These are phyloP conservation scores for Lotus japonicus DNA, from an alignment of 306 rosid genomes.

Conservation along the genomic window DNA sequence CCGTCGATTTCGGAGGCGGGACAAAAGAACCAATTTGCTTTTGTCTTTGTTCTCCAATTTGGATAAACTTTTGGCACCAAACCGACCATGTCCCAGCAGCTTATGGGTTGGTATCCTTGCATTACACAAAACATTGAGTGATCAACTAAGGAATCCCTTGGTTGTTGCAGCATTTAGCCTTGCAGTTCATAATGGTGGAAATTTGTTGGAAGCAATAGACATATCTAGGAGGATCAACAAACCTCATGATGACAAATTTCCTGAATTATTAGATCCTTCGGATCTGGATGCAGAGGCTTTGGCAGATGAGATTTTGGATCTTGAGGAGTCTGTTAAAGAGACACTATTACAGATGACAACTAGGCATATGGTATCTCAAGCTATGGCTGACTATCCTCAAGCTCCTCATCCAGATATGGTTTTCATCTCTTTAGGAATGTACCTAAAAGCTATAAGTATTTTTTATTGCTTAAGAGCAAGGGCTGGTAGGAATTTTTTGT, in stretches of 20 bases:
- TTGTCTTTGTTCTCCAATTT: too few relatives aligned
- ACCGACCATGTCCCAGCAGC: too few relatives aligned
- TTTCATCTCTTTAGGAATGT: too few relatives aligned
- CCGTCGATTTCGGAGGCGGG: too few relatives aligned
- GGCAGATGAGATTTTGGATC: constrained; percentile 45
- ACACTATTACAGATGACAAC: too few relatives aligned
- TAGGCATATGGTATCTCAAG: too few relatives aligned
- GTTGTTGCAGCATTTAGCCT: constrained; percentile 82
- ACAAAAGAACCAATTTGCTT: too few relatives aligned
- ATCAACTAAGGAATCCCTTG: constrained; percentile 54
- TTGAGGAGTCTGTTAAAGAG: constrained; percentile 43
- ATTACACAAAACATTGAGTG: constrained; percentile 63
- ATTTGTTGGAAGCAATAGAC: constrained; percentile 54
- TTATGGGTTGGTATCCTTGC: constrained; percentile 72
- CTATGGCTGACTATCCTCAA: too few relatives aligned
- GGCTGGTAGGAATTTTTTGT: constrained; percentile 19
- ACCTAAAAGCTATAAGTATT: too few relatives aligned
- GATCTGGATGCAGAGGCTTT: constrained; percentile 33
- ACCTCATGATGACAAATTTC: constrained; percentile 48
- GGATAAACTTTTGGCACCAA: too few relatives aligned
- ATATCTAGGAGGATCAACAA: constrained; percentile 58
- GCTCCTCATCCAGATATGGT: too few relatives aligned
- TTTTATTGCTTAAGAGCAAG: constrained; percentile 40
- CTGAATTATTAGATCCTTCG: constrained; percentile 55
- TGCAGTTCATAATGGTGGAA: constrained; percentile 77